Percentiles rank a stretch among this genome's conserved stretches.
Conservation (phyloP, 2,329 filamentous ascomycete genomes). For the Xylariales sp. region DNA sequence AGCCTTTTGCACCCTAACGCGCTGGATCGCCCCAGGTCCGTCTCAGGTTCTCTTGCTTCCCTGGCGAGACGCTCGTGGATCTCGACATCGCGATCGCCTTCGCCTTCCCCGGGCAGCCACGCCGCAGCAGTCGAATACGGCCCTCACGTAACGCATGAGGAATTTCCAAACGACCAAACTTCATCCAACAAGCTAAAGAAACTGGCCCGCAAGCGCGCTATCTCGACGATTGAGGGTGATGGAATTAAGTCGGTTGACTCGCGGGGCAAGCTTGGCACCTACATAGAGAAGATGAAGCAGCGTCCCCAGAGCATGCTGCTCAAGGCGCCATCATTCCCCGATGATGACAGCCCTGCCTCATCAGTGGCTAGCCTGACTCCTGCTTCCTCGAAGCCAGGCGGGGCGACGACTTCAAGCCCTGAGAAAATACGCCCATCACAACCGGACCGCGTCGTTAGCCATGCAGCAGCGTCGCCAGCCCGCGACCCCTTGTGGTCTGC, state of each 20-base stretch:
- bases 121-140: constrained; percentile 16
- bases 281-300: constrained; percentile 49
- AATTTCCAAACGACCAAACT: constrained; percentile 23
- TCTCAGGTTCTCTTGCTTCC: constrained; percentile 43
- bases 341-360: constrained; percentile 37
- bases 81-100: constrained; percentile 42
- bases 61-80: constrained; percentile 51
- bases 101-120: constrained; percentile 31
- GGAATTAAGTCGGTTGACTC: constrained; percentile 30
- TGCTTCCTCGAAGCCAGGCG: no score
- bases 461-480: constrained; percentile 16
- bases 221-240: constrained; percentile 22
- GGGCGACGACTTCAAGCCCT: constrained; percentile 26
- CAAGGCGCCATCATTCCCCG: constrained; percentile 26
- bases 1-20: constrained; percentile 21
- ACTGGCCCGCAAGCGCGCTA: constrained; percentile 24
- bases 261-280: constrained; percentile 27
- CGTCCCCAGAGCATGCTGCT: constrained; percentile 37
- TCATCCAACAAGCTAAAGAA: constrained; percentile 26
- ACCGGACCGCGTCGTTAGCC: not conserved
- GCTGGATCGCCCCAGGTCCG: constrained; percentile 30
- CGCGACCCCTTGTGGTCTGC: constrained; percentile 51
- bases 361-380: constrained; percentile 41
- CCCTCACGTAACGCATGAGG: constrained; percentile 17
- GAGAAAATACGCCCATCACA: constrained; percentile 18